Conservation (phyloP, 2,329 filamentous ascomycete genomes). For the Aureobasidium sp. region DNA sequence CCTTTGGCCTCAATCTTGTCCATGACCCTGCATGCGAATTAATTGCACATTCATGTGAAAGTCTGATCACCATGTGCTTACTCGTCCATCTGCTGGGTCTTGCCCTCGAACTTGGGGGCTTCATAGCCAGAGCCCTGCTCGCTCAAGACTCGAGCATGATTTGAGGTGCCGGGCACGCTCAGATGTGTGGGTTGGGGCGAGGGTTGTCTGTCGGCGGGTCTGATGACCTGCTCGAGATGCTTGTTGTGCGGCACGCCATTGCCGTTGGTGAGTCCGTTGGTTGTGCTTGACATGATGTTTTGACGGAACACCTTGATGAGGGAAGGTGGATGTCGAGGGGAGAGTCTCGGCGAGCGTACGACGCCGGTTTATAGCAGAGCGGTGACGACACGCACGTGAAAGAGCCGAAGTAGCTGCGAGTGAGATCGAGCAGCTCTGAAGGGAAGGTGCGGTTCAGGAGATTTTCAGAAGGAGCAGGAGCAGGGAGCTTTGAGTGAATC, state of each 20-base stretch:
- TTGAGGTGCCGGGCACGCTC: constrained; percentile 53
- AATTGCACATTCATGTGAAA: constrained; percentile 15
- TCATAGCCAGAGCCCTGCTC: constrained; percentile 91
- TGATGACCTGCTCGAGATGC: constrained; percentile 47
- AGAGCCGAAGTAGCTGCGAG: constrained; percentile 1
- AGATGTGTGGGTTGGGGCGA: constrained; percentile 86
- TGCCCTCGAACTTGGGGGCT: constrained; percentile 88
- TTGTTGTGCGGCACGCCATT: constrained; percentile 40
- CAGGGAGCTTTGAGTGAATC: background rate
- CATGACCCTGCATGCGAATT: constrained; percentile 55
- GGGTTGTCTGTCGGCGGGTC: constrained; percentile 55
- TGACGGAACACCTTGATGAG: constrained; percentile 4
- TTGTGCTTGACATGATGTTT: background rate
- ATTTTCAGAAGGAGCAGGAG: background rate
- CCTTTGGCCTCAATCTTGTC: constrained; percentile 67
- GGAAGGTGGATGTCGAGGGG: background rate
- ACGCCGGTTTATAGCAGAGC: background rate
- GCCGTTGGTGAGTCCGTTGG: background rate
- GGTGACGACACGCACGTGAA: background rate
- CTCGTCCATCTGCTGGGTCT: constrained; percentile 81
- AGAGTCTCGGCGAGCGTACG: background rate
- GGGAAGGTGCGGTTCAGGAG: constrained; percentile 6
- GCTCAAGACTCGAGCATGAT: constrained; percentile 64
- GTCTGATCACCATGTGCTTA: constrained; percentile 34
- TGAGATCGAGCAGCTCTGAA: background rate